phyloP scores from a whole-genome alignment of 768 basidiomycete species.

The Kwoniella newhampshirensis region DNA sequence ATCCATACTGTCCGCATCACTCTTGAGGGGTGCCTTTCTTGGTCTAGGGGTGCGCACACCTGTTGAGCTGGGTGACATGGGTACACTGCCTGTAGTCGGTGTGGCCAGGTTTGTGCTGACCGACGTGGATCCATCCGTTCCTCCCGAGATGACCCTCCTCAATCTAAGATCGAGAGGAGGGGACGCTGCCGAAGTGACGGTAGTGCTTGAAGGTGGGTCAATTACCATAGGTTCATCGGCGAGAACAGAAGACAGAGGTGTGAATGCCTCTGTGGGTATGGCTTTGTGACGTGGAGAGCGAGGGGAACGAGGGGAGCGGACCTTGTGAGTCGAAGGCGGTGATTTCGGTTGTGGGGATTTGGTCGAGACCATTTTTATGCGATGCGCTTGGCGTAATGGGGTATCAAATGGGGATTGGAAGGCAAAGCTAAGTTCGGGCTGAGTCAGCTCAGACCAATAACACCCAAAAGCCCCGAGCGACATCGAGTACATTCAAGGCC shows the following conservation, averaged over 20 bases:
- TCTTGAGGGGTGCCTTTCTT: slow-evolving; percentile 11
- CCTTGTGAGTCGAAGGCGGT: background rate
- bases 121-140: slow-evolving; percentile 2
- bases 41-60: slow-evolving; percentile 35
- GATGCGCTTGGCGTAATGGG: background rate
- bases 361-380: slow-evolving; percentile 6
- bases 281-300: slow-evolving; percentile 5
- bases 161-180: slow-evolving; percentile 2
- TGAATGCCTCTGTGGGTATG: slow-evolving; percentile 6
- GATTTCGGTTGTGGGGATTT: slow-evolving; percentile 9
- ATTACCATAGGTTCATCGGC: slow-evolving; percentile 16
- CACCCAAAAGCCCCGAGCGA: no score
- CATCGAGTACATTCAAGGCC: no score
- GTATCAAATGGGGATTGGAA: no score
- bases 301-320: slow-evolving; percentile 11
- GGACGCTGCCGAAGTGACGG: background rate
- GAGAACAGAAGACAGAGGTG: slow-evolving; percentile 14
- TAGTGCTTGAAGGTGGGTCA: background rate
- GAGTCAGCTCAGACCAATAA: no score
- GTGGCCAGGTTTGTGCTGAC: slow-evolving; percentile 1
- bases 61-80: slow-evolving; percentile 33
- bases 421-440: no score
- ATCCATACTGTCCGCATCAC: background rate
- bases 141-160: slow-evolving; percentile 14
- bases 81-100: slow-evolving; percentile 4